Evolutionary conservation across 176 grass and related monocot species (phyloP), one percentile per base, ranked within the genome.

Genomic region (Aegilops speltoides): DNA sequence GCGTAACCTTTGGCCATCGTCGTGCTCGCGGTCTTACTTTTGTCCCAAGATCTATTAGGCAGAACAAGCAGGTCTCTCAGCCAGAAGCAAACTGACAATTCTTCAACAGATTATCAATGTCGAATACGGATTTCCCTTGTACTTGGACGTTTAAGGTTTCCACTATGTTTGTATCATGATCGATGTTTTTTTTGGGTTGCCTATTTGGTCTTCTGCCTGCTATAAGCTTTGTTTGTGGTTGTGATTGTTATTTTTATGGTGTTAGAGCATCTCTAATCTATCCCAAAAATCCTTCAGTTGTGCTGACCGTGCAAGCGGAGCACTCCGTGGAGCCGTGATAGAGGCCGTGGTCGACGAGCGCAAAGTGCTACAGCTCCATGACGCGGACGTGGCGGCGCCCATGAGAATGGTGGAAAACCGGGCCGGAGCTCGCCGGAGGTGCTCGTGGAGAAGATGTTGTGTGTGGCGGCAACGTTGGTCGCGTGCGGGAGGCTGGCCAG

Each of bases 1-100:
- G 9, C 33, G 28, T 92, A 68, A 90, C 81, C 59, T 98, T 98
- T 85, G 88, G 93, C 16, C 91, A 91, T 75, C 88, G 93, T 16
- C 86, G 84, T 74, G 50, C 88, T 1, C 91, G 85, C 67, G 96
- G 88, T 10, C 91, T 98, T 82, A 78, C 91, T 6, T 98, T 94
- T 71, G 87, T 94, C 20, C 96, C 96, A 6, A 85, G 93, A 73
- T 94, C 93, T 24, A 87, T 96, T 57, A 76, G 84, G 71, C 88
- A 95, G 60, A 94, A 82, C 52, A 87, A 92, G 82, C 91, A 90
- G 74, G 74, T 23, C 24, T 83, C 84, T 10, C 84, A 92, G 80
- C 73, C 59, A 82, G 87, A 95, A 84, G 33, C 54, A 22, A 88
- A 88, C 5, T 81, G 73, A 94, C 34, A 28, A 24, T 36, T 33